These are phyloP conservation scores for Gaultheria prostrata DNA, from an alignment of 148 eudicot species.

Conservation along the genomic window DNA sequence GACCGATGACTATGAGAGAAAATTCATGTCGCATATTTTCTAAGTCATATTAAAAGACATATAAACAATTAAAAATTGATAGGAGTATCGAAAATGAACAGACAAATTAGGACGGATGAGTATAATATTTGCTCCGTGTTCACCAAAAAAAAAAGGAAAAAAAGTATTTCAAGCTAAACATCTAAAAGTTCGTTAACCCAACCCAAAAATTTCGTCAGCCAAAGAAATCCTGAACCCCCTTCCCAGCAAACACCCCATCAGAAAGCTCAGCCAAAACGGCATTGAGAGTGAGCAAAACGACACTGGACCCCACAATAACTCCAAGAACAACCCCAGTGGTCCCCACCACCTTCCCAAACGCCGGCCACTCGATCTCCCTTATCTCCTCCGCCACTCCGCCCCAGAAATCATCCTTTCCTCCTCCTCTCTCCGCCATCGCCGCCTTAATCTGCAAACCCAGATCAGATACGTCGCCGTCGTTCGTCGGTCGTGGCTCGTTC, in stretches of 20 bases:
- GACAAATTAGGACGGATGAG: too few relatives aligned
- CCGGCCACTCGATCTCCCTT: constrained; percentile 86
- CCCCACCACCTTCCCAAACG: constrained; percentile 62
- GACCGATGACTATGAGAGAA: too few relatives aligned
- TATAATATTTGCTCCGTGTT: too few relatives aligned
- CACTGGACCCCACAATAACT: constrained; percentile 82
- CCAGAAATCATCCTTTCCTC: constrained; percentile 26
- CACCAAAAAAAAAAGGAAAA: too few relatives aligned
- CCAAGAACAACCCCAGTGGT: constrained; percentile 81
- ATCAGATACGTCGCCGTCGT: constrained; percentile 27
- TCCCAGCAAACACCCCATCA: constrained; percentile 77
- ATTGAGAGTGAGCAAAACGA: constrained; percentile 85
- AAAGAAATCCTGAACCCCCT: constrained; percentile 88
- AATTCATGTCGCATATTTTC: too few relatives aligned
- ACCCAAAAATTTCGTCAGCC: constrained; percentile 13
- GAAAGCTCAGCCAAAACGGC: constrained; percentile 89
- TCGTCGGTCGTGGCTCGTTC: neutral
- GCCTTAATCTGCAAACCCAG: constrained; percentile 62
- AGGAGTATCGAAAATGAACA: too few relatives aligned
- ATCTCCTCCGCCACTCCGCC: constrained; percentile 73
- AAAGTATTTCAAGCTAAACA: too few relatives aligned
- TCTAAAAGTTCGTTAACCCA: too few relatives aligned
- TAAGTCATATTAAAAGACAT: too few relatives aligned
- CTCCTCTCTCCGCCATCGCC: constrained; percentile 58
- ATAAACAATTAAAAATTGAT: too few relatives aligned